Evolutionary conservation across 805 yeast species (phyloP).

Genomic region (Kodamaea kakaduensis): DNA sequence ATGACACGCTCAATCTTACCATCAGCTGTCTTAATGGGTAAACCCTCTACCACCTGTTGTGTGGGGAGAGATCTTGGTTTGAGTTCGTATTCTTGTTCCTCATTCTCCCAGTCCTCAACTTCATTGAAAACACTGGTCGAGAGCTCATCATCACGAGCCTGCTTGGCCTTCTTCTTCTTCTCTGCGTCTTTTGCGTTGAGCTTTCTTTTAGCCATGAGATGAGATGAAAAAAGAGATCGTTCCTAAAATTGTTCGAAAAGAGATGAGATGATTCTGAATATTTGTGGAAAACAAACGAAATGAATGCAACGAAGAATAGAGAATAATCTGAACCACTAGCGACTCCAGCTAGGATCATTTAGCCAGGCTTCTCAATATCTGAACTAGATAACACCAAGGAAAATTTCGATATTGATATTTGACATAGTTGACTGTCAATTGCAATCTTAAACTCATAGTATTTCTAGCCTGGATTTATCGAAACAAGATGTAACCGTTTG

Average conservation of each 20-base stretch:
- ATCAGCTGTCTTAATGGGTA: constrained; percentile 73
- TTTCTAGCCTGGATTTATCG: too few relatives aligned
- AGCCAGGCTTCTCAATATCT: too few relatives aligned
- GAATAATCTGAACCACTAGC: too few relatives aligned
- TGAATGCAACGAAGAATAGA: background rate
- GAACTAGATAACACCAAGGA: too few relatives aligned
- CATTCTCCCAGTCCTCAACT: constrained; percentile 55
- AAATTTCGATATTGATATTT: too few relatives aligned
- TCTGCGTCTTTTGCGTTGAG: constrained; percentile 19
- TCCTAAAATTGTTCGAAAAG: background rate
- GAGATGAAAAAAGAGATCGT: constrained; percentile 2
- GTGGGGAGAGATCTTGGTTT: constrained; percentile 54
- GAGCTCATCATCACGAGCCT: constrained; percentile 41
- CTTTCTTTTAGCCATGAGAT: constrained; percentile 35
- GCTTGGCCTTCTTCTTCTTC: constrained; percentile 34
- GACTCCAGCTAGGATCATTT: too few relatives aligned
- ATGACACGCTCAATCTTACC: constrained; percentile 73
- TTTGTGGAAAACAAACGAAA: background rate
- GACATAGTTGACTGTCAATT: too few relatives aligned
- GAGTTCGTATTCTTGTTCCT: constrained; percentile 75
- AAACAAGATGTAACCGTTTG: too few relatives aligned
- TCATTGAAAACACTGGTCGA: constrained; percentile 33
- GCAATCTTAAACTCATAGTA: too few relatives aligned
- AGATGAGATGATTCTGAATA: too few relatives aligned
- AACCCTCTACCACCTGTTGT: constrained; percentile 53